Percentiles rank a stretch among this genome's conserved stretches.
Evolutionary conservation across 306 rosid species (phyloP).

Genomic region (Citrullus amarus): DNA sequence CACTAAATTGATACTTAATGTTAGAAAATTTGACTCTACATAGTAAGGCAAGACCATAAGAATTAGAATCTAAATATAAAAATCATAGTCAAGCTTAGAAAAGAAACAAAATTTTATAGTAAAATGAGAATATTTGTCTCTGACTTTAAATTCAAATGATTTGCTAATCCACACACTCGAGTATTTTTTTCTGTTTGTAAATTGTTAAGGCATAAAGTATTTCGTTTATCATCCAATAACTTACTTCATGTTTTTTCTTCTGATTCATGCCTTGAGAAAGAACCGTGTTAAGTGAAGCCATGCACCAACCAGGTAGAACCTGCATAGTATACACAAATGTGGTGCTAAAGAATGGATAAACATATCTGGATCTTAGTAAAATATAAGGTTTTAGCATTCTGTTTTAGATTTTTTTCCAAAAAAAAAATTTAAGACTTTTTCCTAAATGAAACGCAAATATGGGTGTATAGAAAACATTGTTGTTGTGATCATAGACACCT

Average conservation of each 20-base stretch:
- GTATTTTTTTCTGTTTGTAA: neutral
- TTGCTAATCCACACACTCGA: neutral
- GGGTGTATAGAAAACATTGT: no score
- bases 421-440: no score
- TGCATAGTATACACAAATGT: slow-evolving; percentile 19
- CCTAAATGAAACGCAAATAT: no score
- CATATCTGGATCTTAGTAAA: neutral
- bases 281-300: slow-evolving; percentile 49
- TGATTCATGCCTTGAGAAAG: slow-evolving; percentile 81
- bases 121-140: neutral
- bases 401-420: no score
- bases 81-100: neutral
- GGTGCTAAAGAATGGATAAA: neutral
- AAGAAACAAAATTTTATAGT: neutral
- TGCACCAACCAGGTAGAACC: slow-evolving; percentile 50
- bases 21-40: neutral
- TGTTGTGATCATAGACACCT: no score
- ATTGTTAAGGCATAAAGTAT: neutral
- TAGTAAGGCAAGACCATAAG: neutral
- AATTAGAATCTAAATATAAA: neutral
- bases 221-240: slow-evolving; percentile 7
- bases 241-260: slow-evolving; percentile 79
- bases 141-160: neutral
- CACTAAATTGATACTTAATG: neutral
- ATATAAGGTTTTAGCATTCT: no score